Percentiles rank a stretch among this genome's conserved stretches.
These are phyloP conservation scores for Aureobasidium leucospermi DNA, from an alignment of 2,329 filamentous ascomycete genomes.

Conservation along the genomic window DNA sequence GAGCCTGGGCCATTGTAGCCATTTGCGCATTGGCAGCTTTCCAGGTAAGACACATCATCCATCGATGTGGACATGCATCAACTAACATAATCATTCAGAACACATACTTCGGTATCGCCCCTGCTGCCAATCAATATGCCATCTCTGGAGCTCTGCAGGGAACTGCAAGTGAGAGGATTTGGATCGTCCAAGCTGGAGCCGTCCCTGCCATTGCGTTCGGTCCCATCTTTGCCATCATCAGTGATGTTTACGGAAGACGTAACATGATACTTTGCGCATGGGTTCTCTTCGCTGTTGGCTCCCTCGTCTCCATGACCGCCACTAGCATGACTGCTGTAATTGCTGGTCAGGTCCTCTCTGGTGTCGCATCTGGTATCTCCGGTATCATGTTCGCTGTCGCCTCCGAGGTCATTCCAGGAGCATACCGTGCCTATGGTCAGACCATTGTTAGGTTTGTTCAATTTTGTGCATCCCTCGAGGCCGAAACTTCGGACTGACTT, in stretches of 20 bases:
- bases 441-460: neutral
- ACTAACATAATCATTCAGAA: neutral
- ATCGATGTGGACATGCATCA: neutral
- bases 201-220: slow-evolving; percentile 7
- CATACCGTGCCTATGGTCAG: slow-evolving; percentile 6
- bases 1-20: slow-evolving; percentile 3
- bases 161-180: slow-evolving; percentile 7
- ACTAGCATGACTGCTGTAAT: slow-evolving; percentile 2
- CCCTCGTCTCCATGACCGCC: slow-evolving; percentile 5
- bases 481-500: no score
- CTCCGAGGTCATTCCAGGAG: slow-evolving; percentile 1
- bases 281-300: neutral
- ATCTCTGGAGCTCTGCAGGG: slow-evolving; percentile 1
- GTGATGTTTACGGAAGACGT: neutral
- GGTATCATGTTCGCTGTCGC: slow-evolving; percentile 10
- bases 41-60: neutral
- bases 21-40: neutral
- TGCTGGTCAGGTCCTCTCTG: slow-evolving; percentile 3
- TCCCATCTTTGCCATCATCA: slow-evolving; percentile 7
- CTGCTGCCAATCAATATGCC: slow-evolving; percentile 8
- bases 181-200: slow-evolving; percentile 5
- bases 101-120: slow-evolving; percentile 8
- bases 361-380: slow-evolving; percentile 6
- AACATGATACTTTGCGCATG: neutral
- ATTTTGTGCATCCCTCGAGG: no score